A percentile compares a stretch with the other conserved stretches of the same genome.
phyloP scores from a whole-genome alignment of 768 basidiomycete species.

The Trametes cubensis region DNA sequence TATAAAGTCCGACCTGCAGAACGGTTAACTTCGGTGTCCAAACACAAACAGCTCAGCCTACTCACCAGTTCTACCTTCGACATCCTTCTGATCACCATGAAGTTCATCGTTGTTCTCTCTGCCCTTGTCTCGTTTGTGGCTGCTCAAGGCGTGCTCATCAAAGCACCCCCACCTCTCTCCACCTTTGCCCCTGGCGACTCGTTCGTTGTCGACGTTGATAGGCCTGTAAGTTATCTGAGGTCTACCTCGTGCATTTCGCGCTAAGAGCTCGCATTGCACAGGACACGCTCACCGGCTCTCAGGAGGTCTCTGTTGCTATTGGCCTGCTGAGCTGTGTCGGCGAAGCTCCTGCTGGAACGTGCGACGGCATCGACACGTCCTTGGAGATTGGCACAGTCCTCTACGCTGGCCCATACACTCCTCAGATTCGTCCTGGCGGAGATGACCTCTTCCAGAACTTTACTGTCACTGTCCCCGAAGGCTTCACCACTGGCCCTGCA shows the following conservation, averaged over 20 bases:
- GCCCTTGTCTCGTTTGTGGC: conserved; percentile 1
- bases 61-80: too few species aligned
- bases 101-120: conserved; percentile 1
- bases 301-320: conserved; percentile 41
- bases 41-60: neutral
- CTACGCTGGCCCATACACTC: conserved; percentile 34
- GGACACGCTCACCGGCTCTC: conserved; percentile 35
- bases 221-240: conserved; percentile 32
- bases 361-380: conserved; percentile 25
- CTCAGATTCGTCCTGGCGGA: conserved; percentile 21
- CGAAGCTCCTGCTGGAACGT: conserved; percentile 15
- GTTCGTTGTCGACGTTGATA: conserved; percentile 38
- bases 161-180: neutral
- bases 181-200: conserved; percentile 5
- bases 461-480: conserved; percentile 29
- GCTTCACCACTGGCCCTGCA: conserved; percentile 20
- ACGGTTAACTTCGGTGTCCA: neutral
- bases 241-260: neutral
- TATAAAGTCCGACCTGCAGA: neutral
- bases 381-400: conserved; percentile 34
- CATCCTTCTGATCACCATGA: neutral
- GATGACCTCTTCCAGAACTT: conserved; percentile 31
- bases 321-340: conserved; percentile 31
- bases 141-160: conserved; percentile 4
- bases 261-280: conserved; percentile 8